phyloP scores from a whole-genome alignment of 148 eudicot species.

The Dianthus caryophyllus region DNA sequence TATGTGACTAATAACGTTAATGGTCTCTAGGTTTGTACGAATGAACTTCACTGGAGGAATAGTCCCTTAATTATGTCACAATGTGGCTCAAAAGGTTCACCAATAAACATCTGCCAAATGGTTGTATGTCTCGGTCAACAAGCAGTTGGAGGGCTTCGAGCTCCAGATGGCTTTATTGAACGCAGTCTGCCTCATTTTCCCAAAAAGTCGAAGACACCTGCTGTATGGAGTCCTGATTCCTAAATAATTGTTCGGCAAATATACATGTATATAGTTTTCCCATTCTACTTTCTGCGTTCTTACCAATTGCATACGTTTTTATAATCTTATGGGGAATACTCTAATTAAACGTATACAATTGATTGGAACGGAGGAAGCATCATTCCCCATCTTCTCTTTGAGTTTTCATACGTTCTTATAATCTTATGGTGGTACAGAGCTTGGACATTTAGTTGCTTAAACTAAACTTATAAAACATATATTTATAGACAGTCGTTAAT shows the following conservation, averaged over 20 bases:
- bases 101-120: conserved; percentile 92
- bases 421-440: neutral
- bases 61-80: conserved; percentile 89
- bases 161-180: conserved; percentile 83
- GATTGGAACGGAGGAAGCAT: too few species aligned
- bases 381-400: neutral
- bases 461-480: neutral
- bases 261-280: neutral
- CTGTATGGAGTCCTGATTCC: too few species aligned
- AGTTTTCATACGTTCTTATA: neutral
- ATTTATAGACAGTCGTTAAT: neutral
- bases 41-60: conserved; percentile 74
- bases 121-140: conserved; percentile 98
- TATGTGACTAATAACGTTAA: neutral
- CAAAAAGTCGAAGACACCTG: conserved; percentile 53
- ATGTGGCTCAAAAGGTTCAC: conserved; percentile 96
- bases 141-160: conserved; percentile 80
- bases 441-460: neutral
- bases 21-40: conserved; percentile 61
- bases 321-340: too few species aligned
- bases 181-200: conserved; percentile 89
- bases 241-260: too few species aligned
- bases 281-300: too few species aligned
- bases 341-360: too few species aligned
- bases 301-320: too few species aligned